phyloP scores from a whole-genome alignment of 306 rosid genomes.

The Lagenaria siceraria region DNA sequence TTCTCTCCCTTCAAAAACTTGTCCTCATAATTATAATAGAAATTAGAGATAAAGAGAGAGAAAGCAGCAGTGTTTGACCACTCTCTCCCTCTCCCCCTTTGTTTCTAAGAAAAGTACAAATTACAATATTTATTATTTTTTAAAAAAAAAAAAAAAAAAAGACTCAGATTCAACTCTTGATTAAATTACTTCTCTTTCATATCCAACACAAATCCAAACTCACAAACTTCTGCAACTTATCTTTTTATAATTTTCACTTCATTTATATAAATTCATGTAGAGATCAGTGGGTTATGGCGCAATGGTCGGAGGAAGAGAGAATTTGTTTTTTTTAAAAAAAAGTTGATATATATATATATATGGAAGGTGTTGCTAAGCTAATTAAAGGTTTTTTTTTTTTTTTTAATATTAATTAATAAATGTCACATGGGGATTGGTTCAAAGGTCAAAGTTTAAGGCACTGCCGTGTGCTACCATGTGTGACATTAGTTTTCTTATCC shows the following conservation, averaged over 20 bases:
- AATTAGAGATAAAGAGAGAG: not conserved
- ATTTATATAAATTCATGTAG: not conserved
- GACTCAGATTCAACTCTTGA: not conserved
- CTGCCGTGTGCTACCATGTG: not conserved
- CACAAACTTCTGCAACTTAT: not conserved
- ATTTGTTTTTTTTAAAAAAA: too few species aligned
- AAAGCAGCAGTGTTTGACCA: constrained; percentile 5
- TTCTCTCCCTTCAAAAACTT: not conserved
- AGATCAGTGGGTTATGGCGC: constrained; percentile 3
- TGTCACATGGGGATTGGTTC: constrained; percentile 5
- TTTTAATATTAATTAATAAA: not conserved
- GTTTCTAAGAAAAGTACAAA: not conserved
- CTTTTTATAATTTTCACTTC: not conserved
- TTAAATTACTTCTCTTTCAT: not conserved
- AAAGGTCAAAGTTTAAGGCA: constrained; percentile 1
- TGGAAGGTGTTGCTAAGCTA: not conserved
- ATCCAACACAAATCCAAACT: not conserved
- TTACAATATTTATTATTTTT: not conserved
- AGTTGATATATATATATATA: not conserved
- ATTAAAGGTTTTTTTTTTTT: not conserved
- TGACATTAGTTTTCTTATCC: not conserved
- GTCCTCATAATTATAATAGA: not conserved
- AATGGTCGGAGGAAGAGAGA: not conserved
- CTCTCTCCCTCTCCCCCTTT: not conserved
- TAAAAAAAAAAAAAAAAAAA: not conserved